These are phyloP conservation scores for Pisolithus orientalis DNA, from an alignment of 768 basidiomycete species.

Conservation along the genomic window DNA sequence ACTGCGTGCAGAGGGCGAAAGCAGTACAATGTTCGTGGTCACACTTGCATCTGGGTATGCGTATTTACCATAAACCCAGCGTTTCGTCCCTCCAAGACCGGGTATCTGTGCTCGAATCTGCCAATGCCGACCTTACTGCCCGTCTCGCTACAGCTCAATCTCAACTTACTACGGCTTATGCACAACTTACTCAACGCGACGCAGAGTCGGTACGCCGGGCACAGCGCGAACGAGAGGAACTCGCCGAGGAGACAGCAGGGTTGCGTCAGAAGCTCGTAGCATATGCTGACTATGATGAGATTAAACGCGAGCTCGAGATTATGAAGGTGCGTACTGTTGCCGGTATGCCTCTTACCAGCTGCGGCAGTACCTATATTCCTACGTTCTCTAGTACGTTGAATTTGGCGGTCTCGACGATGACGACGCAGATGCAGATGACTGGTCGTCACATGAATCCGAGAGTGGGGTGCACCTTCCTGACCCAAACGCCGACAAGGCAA, in stretches of 20 bases:
- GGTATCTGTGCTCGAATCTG: conserved; percentile 69
- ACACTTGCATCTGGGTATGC: not conserved
- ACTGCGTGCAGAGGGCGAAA: conserved; percentile 72
- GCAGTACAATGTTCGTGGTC: conserved; percentile 56
- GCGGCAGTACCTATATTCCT: not conserved
- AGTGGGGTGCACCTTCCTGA: conserved; percentile 71
- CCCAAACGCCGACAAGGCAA: conserved; percentile 84
- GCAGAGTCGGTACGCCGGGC: conserved; percentile 12
- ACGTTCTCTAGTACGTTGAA: conserved; percentile 73
- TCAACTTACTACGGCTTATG: conserved; percentile 12
- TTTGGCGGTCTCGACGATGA: conserved; percentile 81
- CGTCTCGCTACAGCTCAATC: conserved; percentile 14
- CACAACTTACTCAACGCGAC: conserved; percentile 13
- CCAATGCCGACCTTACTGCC: conserved; percentile 9
- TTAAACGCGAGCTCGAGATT: conserved; percentile 96
- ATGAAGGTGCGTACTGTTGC: conserved; percentile 71
- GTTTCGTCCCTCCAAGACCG: conserved; percentile 53
- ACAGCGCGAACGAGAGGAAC: conserved; percentile 12
- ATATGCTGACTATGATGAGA: conserved; percentile 88
- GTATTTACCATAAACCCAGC: conserved; percentile 1
- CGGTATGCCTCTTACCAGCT: not conserved
- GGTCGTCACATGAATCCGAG: conserved; percentile 35
- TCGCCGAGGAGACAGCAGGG: conserved; percentile 62
- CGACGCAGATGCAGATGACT: conserved; percentile 54
- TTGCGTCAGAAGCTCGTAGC: conserved; percentile 64